phyloP scores from a whole-genome alignment of 495 filamentous ascomycete genomes.

The Acidiella bohemica region DNA sequence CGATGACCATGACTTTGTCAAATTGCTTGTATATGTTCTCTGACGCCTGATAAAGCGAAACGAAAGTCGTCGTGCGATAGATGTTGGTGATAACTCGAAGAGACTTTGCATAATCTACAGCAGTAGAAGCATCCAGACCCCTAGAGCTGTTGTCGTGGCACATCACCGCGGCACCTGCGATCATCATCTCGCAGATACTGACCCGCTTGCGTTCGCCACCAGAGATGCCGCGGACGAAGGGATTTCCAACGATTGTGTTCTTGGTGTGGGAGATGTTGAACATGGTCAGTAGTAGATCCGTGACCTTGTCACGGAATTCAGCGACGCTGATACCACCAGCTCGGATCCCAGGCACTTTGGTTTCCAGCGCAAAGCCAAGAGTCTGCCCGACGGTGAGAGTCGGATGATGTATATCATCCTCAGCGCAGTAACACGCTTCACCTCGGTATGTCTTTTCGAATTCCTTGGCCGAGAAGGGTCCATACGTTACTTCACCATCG shows the following conservation, averaged over 20 bases:
- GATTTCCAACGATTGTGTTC: constrained; percentile 68
- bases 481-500: constrained; percentile 68
- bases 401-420: constrained; percentile 71
- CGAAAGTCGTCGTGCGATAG: constrained; percentile 66
- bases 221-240: constrained; percentile 69
- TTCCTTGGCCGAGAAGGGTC: constrained; percentile 46
- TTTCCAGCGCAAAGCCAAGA: constrained; percentile 67
- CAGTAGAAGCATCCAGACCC: constrained; percentile 72
- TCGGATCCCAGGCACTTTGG: constrained; percentile 62
- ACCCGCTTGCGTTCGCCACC: constrained; percentile 76
- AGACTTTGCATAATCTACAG: constrained; percentile 60
- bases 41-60: constrained; percentile 69
- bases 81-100: constrained; percentile 66
- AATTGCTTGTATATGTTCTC: constrained; percentile 78
- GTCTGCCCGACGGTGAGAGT: constrained; percentile 59
- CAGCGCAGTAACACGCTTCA: constrained; percentile 75
- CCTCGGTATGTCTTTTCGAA: constrained; percentile 59
- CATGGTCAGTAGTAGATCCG: constrained; percentile 62
- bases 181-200: constrained; percentile 57
- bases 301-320: constrained; percentile 58
- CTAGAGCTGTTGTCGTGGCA: constrained; percentile 80
- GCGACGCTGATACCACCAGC: constrained; percentile 50
- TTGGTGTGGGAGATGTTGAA: constrained; percentile 79
- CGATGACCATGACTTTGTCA: constrained; percentile 67
- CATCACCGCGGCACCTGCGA: constrained; percentile 55